These are phyloP conservation scores for Leptodermis oblonga DNA, from an alignment of 257 asterid genomes.

Conservation along the genomic window DNA sequence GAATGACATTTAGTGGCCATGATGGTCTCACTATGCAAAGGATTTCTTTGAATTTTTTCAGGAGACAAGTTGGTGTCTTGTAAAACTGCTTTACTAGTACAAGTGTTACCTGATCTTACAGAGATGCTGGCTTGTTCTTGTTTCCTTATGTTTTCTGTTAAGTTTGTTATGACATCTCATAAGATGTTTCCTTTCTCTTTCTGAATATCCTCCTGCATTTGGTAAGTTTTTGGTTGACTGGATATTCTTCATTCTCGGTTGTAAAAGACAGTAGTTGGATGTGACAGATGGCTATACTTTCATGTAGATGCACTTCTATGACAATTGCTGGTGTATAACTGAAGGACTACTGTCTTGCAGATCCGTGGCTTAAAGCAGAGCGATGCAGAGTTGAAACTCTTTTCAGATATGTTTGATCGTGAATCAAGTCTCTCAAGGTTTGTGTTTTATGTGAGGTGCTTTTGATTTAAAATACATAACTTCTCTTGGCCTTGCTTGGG, in stretches of 20 bases:
- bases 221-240: neutral
- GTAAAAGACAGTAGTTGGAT: neutral
- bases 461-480: slow-evolving; percentile 14
- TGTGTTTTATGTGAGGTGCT: slow-evolving; percentile 10
- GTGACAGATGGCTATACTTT: neutral
- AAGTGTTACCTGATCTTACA: neutral
- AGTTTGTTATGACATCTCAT: slow-evolving; percentile 3
- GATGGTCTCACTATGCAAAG: neutral
- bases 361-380: slow-evolving; percentile 61
- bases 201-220: neutral
- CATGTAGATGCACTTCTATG: neutral
- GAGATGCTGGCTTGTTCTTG: neutral
- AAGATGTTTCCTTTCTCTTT: neutral
- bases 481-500: slow-evolving; percentile 1
- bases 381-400: slow-evolving; percentile 60
- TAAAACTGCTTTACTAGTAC: neutral
- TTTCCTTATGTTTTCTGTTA: neutral
- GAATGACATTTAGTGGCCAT: neutral
- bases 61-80: neutral
- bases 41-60: neutral
- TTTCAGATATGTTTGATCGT: slow-evolving; percentile 61
- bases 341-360: slow-evolving; percentile 34
- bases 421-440: slow-evolving; percentile 79
- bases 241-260: neutral
- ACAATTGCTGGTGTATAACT: neutral